Conservation (phyloP, 2,329 filamentous ascomycete species). For the Monascus ruber region DNA sequence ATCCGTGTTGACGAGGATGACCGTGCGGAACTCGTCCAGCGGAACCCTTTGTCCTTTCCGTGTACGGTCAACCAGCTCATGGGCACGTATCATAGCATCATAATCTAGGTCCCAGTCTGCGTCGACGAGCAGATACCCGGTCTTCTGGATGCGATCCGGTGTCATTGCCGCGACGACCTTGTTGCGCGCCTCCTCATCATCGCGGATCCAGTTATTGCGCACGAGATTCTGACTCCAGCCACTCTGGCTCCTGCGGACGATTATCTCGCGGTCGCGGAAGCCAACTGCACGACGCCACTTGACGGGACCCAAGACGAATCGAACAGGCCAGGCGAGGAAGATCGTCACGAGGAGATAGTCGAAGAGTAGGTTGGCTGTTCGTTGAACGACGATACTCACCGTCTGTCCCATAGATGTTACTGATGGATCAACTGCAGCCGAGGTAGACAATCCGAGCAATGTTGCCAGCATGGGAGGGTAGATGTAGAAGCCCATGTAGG, state of each 20-base stretch:
- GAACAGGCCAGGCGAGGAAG: slow-evolving; percentile 61
- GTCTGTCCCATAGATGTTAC: slow-evolving; percentile 48
- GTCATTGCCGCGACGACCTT: slow-evolving; percentile 58
- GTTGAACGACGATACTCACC: slow-evolving; percentile 44
- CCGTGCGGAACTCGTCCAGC: slow-evolving; percentile 57
- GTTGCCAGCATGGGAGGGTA: slow-evolving; percentile 60
- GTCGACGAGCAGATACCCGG: slow-evolving; percentile 77
- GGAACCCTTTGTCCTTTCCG: slow-evolving; percentile 24
- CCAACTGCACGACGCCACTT: slow-evolving; percentile 64
- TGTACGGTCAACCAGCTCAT: slow-evolving; percentile 49
- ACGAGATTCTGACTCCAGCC: slow-evolving; percentile 56
- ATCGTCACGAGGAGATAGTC: slow-evolving; percentile 62
- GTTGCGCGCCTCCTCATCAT: slow-evolving; percentile 45
- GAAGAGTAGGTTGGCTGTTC: slow-evolving; percentile 56
- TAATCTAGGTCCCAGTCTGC: slow-evolving; percentile 82
- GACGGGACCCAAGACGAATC: slow-evolving; percentile 58
- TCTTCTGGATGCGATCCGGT: slow-evolving; percentile 60
- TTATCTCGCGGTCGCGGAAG: slow-evolving; percentile 68
- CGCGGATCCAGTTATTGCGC: slow-evolving; percentile 33
- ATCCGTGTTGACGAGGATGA: slow-evolving; percentile 58
- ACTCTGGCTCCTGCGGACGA: slow-evolving; percentile 61
- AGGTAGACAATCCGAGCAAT: slow-evolving; percentile 54
- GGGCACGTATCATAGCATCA: slow-evolving; percentile 63
- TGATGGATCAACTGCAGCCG: slow-evolving; percentile 52
- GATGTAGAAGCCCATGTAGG: slow-evolving; percentile 57